Conservation (phyloP, 163 green algal species). For the Chlorella variabilis region DNA sequence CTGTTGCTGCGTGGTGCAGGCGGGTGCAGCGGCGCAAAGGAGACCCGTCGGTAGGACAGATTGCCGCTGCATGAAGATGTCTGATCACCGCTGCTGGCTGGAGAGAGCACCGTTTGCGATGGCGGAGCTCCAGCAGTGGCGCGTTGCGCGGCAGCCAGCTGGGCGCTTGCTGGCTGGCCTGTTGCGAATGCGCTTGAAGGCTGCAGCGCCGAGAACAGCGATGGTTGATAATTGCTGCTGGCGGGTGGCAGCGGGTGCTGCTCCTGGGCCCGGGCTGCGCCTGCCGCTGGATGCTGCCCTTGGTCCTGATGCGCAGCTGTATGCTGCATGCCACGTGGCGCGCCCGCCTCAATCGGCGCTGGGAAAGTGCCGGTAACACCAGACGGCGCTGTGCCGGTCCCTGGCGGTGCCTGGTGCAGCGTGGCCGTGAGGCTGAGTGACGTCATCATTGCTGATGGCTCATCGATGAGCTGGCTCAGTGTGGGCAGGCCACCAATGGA, state of each 20-base stretch:
- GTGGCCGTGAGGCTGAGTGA: constrained; percentile 1
- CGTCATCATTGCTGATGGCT: constrained; percentile 7
- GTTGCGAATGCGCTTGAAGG: no score
- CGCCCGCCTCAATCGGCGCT: no score
- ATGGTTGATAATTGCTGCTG: no score
- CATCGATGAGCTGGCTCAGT: constrained; percentile 20
- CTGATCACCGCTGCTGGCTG: background rate
- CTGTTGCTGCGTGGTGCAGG: background rate
- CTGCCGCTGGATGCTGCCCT: background rate
- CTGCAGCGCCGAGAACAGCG: no score
- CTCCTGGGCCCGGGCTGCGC: no score
- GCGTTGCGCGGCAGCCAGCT: no score
- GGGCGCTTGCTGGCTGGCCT: no score
- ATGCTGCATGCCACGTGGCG: no score
- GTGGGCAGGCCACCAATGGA: constrained; percentile 10
- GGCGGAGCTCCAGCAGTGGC: no score
- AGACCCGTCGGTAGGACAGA: constrained; percentile 8
- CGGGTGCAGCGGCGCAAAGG: background rate
- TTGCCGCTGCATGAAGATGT: constrained; percentile 1
- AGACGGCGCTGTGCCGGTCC: background rate
- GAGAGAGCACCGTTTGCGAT: background rate
- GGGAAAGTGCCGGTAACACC: no score
- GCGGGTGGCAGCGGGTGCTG: no score
- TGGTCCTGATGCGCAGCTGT: background rate
- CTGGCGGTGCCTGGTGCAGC: background rate